Evolutionary conservation across 1,139 yeast species (phyloP), one percentile per base, ranked within the genome.

Genomic region (Saccharomyces hybrid): DNA sequence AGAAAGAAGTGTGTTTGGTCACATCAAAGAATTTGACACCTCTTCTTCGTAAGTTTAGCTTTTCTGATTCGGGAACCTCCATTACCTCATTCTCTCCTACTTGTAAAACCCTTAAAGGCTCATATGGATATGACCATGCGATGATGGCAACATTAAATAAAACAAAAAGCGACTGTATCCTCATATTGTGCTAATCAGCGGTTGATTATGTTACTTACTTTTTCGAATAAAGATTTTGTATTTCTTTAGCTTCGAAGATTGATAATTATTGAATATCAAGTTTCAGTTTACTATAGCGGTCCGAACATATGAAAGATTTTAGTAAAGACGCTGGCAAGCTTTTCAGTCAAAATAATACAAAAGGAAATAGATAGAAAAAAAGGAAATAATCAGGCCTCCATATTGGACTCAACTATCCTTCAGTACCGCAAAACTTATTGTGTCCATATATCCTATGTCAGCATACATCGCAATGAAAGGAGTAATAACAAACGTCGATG

Each of bases 21-120:
- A 88, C 77, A 70, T 89, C 96, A 60, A 88, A 80, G 67, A 87
- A 88, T 44, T 75, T 77, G 46, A 76, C 70, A 48, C 85, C 83
- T 28, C 75, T 69, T 54, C 84, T 75, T 64, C 76, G 79, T 57
- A 85, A 73, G 9, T 69, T 67, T 54, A 81, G 68, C 67, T 87
- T 84, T 50, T 83, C 84, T 6, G 69, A 66, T 63, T 87, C 95
- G 14, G 76, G 69, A 50, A 80, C 80, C 53, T 76, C 65, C 49
- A 74, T 68, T 51, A 74, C 72, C 25, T 74, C 71, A 23, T 57
- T 58, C 20, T 64, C 59, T 14, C 61, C 59, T 2, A 64, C 23
- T 51, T 67, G 65, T 42, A 67, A 46, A 2, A 58, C 51, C 49
- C 66, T 58, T 32, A 54, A 25, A n/a, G 57, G 42, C 23, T 56